These are phyloP conservation scores for Dryas integrifolia DNA, from an alignment of 331 rosid genomes.

Conservation along the genomic window DNA sequence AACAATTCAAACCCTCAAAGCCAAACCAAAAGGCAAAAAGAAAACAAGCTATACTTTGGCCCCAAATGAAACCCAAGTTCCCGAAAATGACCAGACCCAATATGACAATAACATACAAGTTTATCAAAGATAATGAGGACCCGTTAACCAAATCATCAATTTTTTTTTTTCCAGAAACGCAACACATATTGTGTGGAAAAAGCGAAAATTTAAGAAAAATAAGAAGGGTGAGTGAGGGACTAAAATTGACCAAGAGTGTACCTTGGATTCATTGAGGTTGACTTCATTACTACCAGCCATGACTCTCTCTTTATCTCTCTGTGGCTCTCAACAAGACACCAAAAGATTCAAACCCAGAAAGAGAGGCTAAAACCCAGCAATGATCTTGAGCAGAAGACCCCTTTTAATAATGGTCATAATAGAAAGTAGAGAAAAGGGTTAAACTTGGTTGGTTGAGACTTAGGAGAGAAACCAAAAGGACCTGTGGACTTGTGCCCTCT, in stretches of 20 bases:
- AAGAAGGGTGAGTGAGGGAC: not conserved
- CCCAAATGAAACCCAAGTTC: constrained; percentile 13
- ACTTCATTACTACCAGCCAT: constrained; percentile 87
- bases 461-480: too few relatives aligned
- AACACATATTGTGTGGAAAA: not conserved
- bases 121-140: not conserved
- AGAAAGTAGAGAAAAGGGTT: not conserved
- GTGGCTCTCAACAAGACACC: not conserved
- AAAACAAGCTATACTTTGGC: not conserved
- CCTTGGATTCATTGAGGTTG: constrained; percentile 84
- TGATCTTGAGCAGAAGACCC: constrained; percentile 27
- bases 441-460: not conserved
- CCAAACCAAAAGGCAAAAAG: constrained; percentile 21
- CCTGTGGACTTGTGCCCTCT: not conserved
- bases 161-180: not conserved
- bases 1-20: constrained; percentile 20
- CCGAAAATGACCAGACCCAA: constrained; percentile 22
- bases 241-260: constrained; percentile 24
- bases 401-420: constrained; percentile 28
- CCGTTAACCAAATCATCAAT: not conserved
- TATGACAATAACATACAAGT: not conserved
- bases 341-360: constrained; percentile 15
- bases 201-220: not conserved
- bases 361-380: constrained; percentile 32
- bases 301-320: not conserved